Conservation (phyloP, 176 grass and related monocot genomes). For the Musa schizocarpa region DNA sequence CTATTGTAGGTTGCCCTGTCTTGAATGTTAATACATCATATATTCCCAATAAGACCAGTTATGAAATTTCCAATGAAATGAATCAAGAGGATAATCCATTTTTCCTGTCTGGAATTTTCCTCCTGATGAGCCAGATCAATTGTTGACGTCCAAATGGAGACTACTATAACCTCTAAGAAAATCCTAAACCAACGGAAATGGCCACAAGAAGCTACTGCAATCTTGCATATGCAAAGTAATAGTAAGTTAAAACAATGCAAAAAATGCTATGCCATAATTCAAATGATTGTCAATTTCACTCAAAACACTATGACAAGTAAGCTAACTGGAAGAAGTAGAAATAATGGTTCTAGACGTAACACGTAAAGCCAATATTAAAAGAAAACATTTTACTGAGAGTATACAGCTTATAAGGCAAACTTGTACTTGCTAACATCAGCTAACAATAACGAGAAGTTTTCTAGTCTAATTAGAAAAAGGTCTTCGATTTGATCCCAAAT, state of each 20-base stretch:
- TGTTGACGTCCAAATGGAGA: not conserved
- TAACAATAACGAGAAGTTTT: not conserved
- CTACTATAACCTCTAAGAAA: not conserved
- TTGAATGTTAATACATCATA: not conserved
- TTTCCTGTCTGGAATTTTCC: not conserved
- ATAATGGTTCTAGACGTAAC: not conserved
- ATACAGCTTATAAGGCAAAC: not conserved
- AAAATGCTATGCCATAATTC: not conserved
- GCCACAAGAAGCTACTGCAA: not conserved
- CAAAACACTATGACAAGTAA: not conserved
- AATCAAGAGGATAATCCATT: not conserved
- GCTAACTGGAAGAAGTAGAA: not conserved
- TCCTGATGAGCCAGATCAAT: not conserved
- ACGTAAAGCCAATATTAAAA: not conserved
- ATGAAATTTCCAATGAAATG: not conserved
- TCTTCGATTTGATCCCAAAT: too few species aligned
- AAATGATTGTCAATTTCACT: not conserved
- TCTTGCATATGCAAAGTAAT: not conserved
- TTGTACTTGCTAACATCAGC: not conserved
- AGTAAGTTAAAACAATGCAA: not conserved
- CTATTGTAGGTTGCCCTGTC: not conserved
- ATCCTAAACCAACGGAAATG: not conserved
- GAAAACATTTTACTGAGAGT: not conserved
- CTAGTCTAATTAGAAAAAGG: not conserved
- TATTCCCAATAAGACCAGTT: not conserved